These are phyloP conservation scores for Achaetomiella virescens DNA, from an alignment of 495 filamentous ascomycete species.

Conservation along the genomic window DNA sequence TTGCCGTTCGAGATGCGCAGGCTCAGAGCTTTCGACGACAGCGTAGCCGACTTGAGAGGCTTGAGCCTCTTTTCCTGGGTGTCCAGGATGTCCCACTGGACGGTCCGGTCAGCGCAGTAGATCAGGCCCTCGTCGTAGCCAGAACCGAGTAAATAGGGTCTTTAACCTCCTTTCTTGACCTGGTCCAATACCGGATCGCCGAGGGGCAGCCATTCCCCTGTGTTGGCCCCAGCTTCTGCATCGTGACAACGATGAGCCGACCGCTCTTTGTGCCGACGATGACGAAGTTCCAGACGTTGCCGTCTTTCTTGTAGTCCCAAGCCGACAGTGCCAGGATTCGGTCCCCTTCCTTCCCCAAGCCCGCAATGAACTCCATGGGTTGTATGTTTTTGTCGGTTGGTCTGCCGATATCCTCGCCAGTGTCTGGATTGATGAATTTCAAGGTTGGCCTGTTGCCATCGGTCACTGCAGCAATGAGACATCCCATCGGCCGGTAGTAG, in stretches of 20 bases:
- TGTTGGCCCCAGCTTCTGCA: conserved; percentile 14
- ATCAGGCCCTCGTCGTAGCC: conserved; percentile 41
- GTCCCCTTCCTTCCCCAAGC: conserved; percentile 37
- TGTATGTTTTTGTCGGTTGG: conserved; percentile 31
- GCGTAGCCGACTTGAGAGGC: conserved; percentile 27
- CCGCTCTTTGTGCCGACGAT: conserved; percentile 37
- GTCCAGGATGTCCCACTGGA: conserved; percentile 46
- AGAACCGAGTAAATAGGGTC: conserved; percentile 38
- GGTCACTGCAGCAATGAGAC: conserved; percentile 47
- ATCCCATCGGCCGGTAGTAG: conserved; percentile 45
- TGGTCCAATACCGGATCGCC: conserved; percentile 40
- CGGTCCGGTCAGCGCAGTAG: conserved; percentile 34
- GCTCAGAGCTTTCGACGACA: conserved; percentile 40
- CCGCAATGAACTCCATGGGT: conserved; percentile 31
- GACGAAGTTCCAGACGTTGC: conserved; percentile 40
- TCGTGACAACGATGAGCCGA: conserved; percentile 41
- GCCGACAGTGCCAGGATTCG: conserved; percentile 38
- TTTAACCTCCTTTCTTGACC: conserved; percentile 33
- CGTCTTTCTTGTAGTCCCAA: conserved; percentile 40
- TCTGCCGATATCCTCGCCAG: conserved; percentile 39
- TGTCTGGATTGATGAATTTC: conserved; percentile 44
- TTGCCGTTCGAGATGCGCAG: conserved; percentile 35
- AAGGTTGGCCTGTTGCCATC: conserved; percentile 32
- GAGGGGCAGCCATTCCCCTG: conserved; percentile 7
- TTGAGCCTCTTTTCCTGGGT: conserved; percentile 38